Evolutionary conservation across 208 protist species (phyloP).

Genomic region (Wallacemonas rigidus): DNA sequence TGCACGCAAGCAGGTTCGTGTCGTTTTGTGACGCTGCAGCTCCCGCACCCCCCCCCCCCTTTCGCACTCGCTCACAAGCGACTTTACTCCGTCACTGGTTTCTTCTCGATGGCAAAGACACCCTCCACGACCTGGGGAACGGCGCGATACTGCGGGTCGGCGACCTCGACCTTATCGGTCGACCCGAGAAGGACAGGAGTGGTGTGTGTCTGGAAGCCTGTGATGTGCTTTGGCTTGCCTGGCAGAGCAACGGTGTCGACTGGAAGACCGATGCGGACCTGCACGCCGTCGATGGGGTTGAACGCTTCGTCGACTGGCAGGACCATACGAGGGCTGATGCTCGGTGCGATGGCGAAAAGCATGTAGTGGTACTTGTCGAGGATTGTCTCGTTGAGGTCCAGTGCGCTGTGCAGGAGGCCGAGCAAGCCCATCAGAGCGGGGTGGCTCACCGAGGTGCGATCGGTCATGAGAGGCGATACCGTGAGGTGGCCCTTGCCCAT

Average conservation of each 20-base stretch:
- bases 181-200: conserved; percentile 97
- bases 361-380: conserved; percentile 97
- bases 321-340: conserved; percentile 97
- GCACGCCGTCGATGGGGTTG: conserved; percentile 88
- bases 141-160: conserved; percentile 91
- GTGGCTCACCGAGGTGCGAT: conserved; percentile 84
- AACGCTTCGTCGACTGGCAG: conserved; percentile 96
- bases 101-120: conserved; percentile 85
- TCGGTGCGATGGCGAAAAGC: conserved; percentile 92
- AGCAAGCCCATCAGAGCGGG: conserved; percentile 94
- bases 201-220: conserved; percentile 99
- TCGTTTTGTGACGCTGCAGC: too few relatives aligned
- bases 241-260: conserved; percentile 98
- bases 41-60: too few relatives aligned
- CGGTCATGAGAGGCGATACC: conserved; percentile 95
- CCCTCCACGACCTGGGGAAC: conserved; percentile 82
- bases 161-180: conserved; percentile 97
- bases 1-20: too few relatives aligned
- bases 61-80: not conserved
- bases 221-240: conserved; percentile 98
- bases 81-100: conserved; percentile 33
- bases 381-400: conserved; percentile 93
- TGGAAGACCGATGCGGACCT: conserved; percentile 91
- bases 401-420: conserved; percentile 87
- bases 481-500: conserved; percentile 99